phyloP scores from a whole-genome alignment of 495 filamentous ascomycete genomes.

The Choiromyces venosus region DNA sequence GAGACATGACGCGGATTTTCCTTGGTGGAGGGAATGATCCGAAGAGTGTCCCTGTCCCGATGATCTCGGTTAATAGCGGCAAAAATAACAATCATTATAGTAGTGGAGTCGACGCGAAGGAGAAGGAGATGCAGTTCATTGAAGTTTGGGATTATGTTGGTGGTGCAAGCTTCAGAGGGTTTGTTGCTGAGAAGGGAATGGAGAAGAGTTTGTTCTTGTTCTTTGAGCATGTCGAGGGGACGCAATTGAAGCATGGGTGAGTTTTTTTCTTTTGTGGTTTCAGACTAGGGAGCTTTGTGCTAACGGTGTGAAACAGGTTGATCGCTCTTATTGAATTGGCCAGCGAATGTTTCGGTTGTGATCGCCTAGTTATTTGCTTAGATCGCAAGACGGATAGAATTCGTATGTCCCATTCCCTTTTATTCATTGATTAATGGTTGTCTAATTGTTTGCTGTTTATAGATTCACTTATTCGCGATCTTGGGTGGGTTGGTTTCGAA shows the following conservation, averaged over 20 bases:
- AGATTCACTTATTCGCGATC: slow-evolving; percentile 63
- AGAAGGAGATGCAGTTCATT: slow-evolving; percentile 51
- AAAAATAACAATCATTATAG: slow-evolving; percentile 41
- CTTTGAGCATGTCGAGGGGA: slow-evolving; percentile 65
- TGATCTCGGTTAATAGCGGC: slow-evolving; percentile 55
- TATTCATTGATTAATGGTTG: slow-evolving; percentile 1
- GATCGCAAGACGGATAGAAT: slow-evolving; percentile 57
- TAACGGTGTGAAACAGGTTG: slow-evolving; percentile 51
- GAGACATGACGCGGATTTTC: slow-evolving; percentile 84
- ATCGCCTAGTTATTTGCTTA: slow-evolving; percentile 72
- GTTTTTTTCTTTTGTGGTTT: slow-evolving; percentile 42
- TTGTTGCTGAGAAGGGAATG: slow-evolving; percentile 58
- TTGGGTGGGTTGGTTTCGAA: slow-evolving; percentile 90
- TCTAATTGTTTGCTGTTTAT: slow-evolving; percentile 15
- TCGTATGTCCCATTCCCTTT: slow-evolving; percentile 29
- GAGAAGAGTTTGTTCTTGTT: slow-evolving; percentile 80
- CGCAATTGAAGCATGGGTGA: slow-evolving; percentile 84
- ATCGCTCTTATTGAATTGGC: slow-evolving; percentile 89
- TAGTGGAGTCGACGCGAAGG: slow-evolving; percentile 13
- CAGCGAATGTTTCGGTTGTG: slow-evolving; percentile 63
- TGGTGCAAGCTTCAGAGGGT: slow-evolving; percentile 76
- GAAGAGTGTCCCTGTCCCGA: slow-evolving; percentile 66
- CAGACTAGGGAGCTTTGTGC: slow-evolving; percentile 14
- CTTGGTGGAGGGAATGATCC: slow-evolving; percentile 80
- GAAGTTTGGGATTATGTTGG: slow-evolving; percentile 88